Conservation (phyloP, 2,329 filamentous ascomycete genomes). For the Botrytis galanthina region DNA sequence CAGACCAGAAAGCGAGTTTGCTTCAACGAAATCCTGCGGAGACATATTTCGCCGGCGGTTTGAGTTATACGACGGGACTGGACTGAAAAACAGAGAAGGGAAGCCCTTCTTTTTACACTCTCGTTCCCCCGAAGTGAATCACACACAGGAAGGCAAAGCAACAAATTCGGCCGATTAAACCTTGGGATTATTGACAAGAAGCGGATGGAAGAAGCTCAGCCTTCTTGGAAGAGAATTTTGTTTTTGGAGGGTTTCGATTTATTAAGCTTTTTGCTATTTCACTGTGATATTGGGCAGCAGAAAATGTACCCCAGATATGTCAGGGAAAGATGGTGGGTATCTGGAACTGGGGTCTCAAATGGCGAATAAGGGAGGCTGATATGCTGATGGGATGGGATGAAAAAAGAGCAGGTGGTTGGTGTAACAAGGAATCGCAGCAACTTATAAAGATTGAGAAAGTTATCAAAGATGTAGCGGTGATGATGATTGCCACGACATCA, state of each 20-base stretch:
- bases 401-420: background rate
- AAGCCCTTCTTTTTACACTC: background rate
- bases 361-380: background rate
- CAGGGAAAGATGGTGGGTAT: constrained; percentile 1
- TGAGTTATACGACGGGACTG: background rate
- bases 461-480: background rate
- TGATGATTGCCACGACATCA: constrained; percentile 19
- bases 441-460: background rate
- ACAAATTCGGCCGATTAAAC: background rate
- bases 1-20: constrained; percentile 76
- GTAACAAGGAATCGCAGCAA: background rate
- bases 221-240: background rate
- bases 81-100: background rate
- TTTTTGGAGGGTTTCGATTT: background rate
- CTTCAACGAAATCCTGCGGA: constrained; percentile 56
- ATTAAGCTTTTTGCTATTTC: background rate
- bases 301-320: background rate
- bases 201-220: background rate
- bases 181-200: background rate
- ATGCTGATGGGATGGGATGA: background rate
- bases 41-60: constrained; percentile 22
- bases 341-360: background rate
- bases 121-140: background rate
- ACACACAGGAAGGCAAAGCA: constrained; percentile 7
- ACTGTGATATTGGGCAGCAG: background rate